These are phyloP conservation scores for Seiridium cupressi DNA, from an alignment of 2,329 filamentous ascomycete genomes.

Conservation along the genomic window DNA sequence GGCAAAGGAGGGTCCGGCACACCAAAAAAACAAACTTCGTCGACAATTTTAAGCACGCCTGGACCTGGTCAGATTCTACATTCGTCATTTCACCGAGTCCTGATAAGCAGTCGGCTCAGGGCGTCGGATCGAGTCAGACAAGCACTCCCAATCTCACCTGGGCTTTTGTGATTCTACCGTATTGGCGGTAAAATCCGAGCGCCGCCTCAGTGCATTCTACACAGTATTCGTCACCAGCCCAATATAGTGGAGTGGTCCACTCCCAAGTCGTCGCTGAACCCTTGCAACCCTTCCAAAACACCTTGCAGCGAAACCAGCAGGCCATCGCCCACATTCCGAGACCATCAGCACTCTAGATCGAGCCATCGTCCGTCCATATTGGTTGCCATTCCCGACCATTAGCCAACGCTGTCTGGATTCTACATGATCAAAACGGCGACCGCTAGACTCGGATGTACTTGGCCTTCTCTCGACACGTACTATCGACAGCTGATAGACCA, in stretches of 20 bases:
- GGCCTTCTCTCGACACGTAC: not conserved
- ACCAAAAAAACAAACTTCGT: not conserved
- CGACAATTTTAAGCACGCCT: not conserved
- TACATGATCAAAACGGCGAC: too few relatives aligned
- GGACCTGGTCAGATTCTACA: not conserved
- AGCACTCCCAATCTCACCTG: not conserved
- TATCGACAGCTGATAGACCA: too few relatives aligned
- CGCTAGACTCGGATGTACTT: not conserved
- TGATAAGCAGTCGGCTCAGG: not conserved
- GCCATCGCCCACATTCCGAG: not conserved
- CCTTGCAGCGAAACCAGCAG: not conserved
- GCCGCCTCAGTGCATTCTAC: not conserved
- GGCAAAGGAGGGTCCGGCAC: not conserved
- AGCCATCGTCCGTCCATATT: not conserved
- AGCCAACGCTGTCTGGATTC: not conserved
- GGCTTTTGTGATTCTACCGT: not conserved
- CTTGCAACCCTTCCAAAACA: not conserved
- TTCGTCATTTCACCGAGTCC: not conserved
- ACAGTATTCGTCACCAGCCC: conserved; percentile 2
- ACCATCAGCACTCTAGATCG: not conserved
- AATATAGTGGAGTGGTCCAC: not conserved
- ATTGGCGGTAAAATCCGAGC: not conserved
- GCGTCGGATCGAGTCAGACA: not conserved
- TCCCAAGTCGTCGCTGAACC: not conserved
- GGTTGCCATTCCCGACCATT: not conserved